phyloP scores from a whole-genome alignment of 305 asterid species.

The Withania somnifera region DNA sequence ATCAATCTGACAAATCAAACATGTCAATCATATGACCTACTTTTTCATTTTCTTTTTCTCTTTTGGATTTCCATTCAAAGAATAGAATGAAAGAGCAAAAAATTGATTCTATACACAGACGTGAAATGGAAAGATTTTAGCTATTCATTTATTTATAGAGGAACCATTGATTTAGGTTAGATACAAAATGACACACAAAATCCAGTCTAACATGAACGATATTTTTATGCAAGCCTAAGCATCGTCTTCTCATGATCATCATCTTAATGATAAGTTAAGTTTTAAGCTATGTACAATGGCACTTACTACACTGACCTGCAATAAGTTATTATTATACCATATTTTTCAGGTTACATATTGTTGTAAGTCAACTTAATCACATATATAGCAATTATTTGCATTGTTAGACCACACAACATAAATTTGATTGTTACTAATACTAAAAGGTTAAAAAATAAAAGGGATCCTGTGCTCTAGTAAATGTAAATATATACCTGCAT shows the following conservation, averaged over 20 bases:
- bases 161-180: neutral
- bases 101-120: neutral
- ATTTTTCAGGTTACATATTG: neutral
- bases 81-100: neutral
- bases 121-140: neutral
- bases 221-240: too few relatives aligned
- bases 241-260: neutral
- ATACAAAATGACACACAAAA: neutral
- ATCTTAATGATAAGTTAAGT: neutral
- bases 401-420: too few relatives aligned
- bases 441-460: neutral
- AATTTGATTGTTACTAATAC: neutral
- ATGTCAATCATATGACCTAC: neutral
- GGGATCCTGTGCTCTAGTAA: neutral
- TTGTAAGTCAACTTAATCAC: neutral
- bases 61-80: neutral
- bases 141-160: too few relatives aligned
- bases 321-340: too few relatives aligned
- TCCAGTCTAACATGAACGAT: neutral
- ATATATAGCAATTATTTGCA: neutral
- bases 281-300: neutral
- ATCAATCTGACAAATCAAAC: slow-evolving; percentile 33
- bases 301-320: neutral
- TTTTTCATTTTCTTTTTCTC: neutral
- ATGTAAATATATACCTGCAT: slow-evolving; percentile 45